Conservation (phyloP, 768 basidiomycete species). For the Clavaria fumosa region DNA sequence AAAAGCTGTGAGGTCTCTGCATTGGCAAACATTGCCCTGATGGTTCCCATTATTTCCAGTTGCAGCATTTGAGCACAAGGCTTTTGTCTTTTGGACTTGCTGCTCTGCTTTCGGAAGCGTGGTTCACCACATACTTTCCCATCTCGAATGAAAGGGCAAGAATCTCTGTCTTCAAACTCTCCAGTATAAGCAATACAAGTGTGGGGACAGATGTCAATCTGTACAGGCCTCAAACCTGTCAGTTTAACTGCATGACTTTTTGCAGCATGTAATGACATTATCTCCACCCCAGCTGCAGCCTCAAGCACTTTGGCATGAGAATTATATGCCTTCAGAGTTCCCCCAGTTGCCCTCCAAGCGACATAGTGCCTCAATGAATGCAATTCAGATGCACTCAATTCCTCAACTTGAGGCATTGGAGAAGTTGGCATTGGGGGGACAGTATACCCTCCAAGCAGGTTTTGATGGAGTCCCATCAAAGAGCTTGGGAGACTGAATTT, state of each 20-base stretch:
- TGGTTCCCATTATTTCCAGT: constrained; percentile 14
- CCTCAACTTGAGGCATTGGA: background rate
- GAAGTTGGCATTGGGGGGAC: background rate
- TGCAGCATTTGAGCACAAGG: constrained; percentile 13
- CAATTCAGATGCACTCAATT: constrained; percentile 8
- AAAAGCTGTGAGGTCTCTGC: constrained; percentile 13
- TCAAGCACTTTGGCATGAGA: constrained; percentile 10
- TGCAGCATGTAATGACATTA: constrained; percentile 11
- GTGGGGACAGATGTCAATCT: constrained; percentile 14
- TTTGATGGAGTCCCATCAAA: background rate
- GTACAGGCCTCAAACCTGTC: constrained; percentile 10
- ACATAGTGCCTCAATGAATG: constrained; percentile 12
- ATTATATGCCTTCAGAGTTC: constrained; percentile 14
- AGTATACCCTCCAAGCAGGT: constrained; percentile 2
- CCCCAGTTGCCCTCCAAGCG: constrained; percentile 12
- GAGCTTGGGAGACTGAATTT: constrained; percentile 2
- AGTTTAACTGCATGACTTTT: constrained; percentile 10
- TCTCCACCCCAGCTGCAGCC: constrained; percentile 10
- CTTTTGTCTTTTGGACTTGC: constrained; percentile 4
- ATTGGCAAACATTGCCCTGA: constrained; percentile 18
- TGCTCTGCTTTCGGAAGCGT: constrained; percentile 6
- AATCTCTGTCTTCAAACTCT: constrained; percentile 5
- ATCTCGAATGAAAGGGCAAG: constrained; percentile 9
- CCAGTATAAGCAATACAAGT: constrained; percentile 18
- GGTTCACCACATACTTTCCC: constrained; percentile 10